phyloP scores from a whole-genome alignment of 148 eudicot genomes.

The Amaranthus palmeri region DNA sequence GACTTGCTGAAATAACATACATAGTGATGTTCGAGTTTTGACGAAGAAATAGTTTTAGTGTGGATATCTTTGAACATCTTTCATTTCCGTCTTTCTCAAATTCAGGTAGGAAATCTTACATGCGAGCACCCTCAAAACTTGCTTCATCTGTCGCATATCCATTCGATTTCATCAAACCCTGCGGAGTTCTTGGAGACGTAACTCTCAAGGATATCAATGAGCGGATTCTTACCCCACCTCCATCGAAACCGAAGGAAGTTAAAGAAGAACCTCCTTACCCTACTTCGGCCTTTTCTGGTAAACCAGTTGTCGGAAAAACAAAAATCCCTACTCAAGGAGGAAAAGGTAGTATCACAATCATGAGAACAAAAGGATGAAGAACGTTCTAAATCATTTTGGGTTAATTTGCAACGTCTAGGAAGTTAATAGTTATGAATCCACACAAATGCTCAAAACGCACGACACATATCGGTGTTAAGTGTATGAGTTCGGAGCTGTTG shows the following conservation, averaged over 20 bases:
- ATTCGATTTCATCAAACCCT: constrained; percentile 78
- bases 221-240: constrained; percentile 67
- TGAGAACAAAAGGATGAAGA: constrained; percentile 89
- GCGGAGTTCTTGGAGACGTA: constrained; percentile 65
- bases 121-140: constrained; percentile 54
- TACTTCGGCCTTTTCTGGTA: constrained; percentile 87
- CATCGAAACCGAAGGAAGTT: constrained; percentile 38
- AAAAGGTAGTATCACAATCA: constrained; percentile 91
- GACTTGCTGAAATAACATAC: background rate
- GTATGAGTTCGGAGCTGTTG: background rate
- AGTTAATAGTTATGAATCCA: constrained; percentile 5
- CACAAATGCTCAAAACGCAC: constrained; percentile 3
- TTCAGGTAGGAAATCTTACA: constrained; percentile 69
- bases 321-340: constrained; percentile 96
- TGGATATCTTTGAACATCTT: background rate
- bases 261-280: constrained; percentile 54
- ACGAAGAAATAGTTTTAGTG: background rate
- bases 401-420: background rate
- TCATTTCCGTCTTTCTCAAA: constrained; percentile 1
- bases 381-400: constrained; percentile 5
- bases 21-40: background rate
- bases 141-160: constrained; percentile 79
- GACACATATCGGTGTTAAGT: constrained; percentile 7
- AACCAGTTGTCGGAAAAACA: constrained; percentile 90
- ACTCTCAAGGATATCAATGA: constrained; percentile 92